phyloP scores from a whole-genome alignment of 331 rosid species.

The Ulmus americana region DNA sequence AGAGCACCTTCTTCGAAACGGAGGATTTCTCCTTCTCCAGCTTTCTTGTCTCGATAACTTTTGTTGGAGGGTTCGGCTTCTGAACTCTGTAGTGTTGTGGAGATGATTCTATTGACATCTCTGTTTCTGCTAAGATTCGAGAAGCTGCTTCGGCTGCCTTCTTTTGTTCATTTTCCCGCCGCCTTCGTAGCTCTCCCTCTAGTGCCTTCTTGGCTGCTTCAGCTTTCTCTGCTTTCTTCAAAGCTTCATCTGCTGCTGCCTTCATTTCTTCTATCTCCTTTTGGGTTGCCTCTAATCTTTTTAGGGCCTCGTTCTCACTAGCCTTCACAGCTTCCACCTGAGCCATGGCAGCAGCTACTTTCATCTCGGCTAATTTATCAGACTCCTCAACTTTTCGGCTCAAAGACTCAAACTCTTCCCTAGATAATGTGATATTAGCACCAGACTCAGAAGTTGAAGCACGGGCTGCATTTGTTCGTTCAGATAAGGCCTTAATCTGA shows the following conservation, averaged over 20 bases:
- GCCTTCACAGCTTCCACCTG: slow-evolving; percentile 98
- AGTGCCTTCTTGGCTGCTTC: slow-evolving; percentile 94
- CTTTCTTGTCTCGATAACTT: slow-evolving; percentile 39
- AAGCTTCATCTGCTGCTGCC: slow-evolving; percentile 60
- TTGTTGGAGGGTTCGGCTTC: slow-evolving; percentile 45
- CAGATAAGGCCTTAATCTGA: slow-evolving; percentile 62
- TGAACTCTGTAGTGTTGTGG: slow-evolving; percentile 59
- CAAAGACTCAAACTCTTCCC: slow-evolving; percentile 72
- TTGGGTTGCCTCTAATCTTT: slow-evolving; percentile 56
- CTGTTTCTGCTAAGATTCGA: slow-evolving; percentile 69
- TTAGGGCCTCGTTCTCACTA: slow-evolving; percentile 73
- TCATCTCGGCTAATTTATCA: slow-evolving; percentile 77
- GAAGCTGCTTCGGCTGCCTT: slow-evolving; percentile 87
- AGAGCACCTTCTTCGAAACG: slow-evolving; percentile 56
- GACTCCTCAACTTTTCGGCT: slow-evolving; percentile 87
- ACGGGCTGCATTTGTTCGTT: slow-evolving; percentile 79
- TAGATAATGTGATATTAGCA: slow-evolving; percentile 66
- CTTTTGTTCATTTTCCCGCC: slow-evolving; percentile 92
- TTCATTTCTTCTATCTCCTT: slow-evolving; percentile 81
- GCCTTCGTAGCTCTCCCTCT: slow-evolving; percentile 76
- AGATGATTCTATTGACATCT: slow-evolving; percentile 51
- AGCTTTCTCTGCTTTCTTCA: slow-evolving; percentile 81
- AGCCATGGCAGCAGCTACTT: slow-evolving; percentile 91
- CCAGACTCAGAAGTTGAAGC: slow-evolving; percentile 86
- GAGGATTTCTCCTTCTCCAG: slow-evolving; percentile 58